phyloP scores from a whole-genome alignment of 371 early-diverging fungal genomes.

The Sanchytrium tribonematis region DNA sequence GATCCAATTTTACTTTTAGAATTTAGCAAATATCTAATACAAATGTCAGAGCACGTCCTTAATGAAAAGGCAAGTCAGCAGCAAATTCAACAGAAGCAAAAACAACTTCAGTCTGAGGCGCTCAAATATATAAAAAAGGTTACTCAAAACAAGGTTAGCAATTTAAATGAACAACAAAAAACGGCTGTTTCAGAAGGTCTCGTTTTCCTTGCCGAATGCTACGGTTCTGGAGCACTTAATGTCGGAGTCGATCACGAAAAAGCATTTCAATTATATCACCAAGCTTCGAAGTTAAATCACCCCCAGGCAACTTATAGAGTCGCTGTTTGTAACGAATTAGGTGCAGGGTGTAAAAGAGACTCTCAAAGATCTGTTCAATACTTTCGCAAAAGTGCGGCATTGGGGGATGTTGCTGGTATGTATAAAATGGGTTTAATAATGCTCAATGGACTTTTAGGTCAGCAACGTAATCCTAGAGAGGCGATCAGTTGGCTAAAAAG shows the following conservation, averaged over 20 bases:
- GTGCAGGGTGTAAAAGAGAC: slow-evolving; percentile 69
- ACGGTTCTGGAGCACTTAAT: slow-evolving; percentile 35
- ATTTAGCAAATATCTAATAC: slow-evolving; percentile 40
- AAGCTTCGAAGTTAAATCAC: slow-evolving; percentile 71
- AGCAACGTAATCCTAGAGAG: slow-evolving; percentile 40
- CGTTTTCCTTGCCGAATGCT: slow-evolving; percentile 64
- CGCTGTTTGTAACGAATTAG: slow-evolving; percentile 80
- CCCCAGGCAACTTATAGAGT: slow-evolving; percentile 71
- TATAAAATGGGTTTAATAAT: slow-evolving; percentile 70
- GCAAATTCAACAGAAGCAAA: slow-evolving; percentile 8
- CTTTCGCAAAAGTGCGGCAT: slow-evolving; percentile 69
- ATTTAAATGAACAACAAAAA: slow-evolving; percentile 6
- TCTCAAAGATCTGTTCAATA: slow-evolving; percentile 51
- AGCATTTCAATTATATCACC: slow-evolving; percentile 64
- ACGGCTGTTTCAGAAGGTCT: slow-evolving; percentile 42
- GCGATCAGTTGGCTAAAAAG: slow-evolving; percentile 75
- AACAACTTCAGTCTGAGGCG: slow-evolving; percentile 23
- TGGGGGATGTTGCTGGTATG: slow-evolving; percentile 80
- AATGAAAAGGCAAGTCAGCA: slow-evolving; percentile 11
- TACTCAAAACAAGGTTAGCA: slow-evolving; percentile 18
- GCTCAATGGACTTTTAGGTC: slow-evolving; percentile 42
- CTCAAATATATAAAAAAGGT: slow-evolving; percentile 47
- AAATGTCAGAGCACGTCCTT: slow-evolving; percentile 1
- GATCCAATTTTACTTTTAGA: slow-evolving; percentile 48
- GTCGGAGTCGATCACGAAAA: slow-evolving; percentile 50